Conservation (phyloP, 176 grass and related monocot species). For the Pharus latifolius region DNA sequence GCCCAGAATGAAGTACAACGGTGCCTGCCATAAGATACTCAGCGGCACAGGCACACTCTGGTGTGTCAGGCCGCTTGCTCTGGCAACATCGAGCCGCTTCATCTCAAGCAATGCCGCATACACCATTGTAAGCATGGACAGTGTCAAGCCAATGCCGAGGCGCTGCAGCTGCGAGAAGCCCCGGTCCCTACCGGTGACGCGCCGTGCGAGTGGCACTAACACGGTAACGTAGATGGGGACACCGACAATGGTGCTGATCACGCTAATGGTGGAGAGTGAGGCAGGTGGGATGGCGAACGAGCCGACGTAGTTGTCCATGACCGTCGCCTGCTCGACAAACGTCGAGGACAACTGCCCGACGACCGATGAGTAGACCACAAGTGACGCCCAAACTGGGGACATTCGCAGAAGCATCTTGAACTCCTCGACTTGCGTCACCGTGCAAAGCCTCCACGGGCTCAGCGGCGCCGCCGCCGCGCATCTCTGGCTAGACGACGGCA, state of each 20-base stretch:
- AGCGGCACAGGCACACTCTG: conserved; percentile 3
- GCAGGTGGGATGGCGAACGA: conserved; percentile 25
- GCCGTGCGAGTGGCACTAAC: conserved; percentile 2
- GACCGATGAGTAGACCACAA: neutral
- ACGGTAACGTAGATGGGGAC: conserved; percentile 20
- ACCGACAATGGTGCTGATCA: neutral
- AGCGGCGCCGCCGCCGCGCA: neutral
- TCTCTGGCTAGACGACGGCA: neutral
- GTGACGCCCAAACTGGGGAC: conserved; percentile 18
- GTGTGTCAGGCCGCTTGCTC: neutral
- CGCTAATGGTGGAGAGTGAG: conserved; percentile 12
- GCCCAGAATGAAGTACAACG: conserved; percentile 4
- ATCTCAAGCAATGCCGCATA: conserved; percentile 19
- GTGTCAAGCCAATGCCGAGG: conserved; percentile 9
- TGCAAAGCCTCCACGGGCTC: conserved; percentile 24
- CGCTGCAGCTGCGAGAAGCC: conserved; percentile 23
- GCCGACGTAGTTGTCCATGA: conserved; percentile 18
- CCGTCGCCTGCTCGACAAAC: conserved; percentile 35
- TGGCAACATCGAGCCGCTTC: conserved; percentile 5
- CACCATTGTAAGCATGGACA: conserved; percentile 20
- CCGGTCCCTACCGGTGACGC: conserved; percentile 3
- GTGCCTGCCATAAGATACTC: conserved; percentile 41
- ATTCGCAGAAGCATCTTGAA: conserved; percentile 26
- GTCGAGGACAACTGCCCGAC: neutral
- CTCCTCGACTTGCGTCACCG: conserved; percentile 44